Evolutionary conservation across 2,329 filamentous ascomycete genomes (phyloP), one percentile per base, ranked within the genome.

Genomic region (Magnaporthiopsis rhizophila): DNA sequence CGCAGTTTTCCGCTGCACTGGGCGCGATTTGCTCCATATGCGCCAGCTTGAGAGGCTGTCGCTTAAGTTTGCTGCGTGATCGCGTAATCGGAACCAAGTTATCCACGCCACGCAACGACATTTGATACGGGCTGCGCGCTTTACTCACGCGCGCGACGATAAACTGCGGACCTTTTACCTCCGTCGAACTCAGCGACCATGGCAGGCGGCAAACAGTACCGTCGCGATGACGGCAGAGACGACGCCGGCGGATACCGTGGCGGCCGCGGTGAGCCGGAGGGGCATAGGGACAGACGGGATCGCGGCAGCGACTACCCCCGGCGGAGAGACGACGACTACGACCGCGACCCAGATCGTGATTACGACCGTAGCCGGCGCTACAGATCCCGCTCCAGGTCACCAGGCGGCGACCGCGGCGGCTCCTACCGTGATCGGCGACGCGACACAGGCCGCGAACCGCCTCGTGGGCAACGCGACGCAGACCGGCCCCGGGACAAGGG

Each of bases 151-250:
- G 7, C 21, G 21, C 45, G 45, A 53, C 45, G 45, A n/a, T 18
- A 53, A 9, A 1, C n/a, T 11, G 0, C 8, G 8, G 7, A n/a
- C n/a, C 7, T n/a, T 53, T 21, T n/a, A 11, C 45, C 7, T 24
- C 8, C 45, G 6, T 8, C 18, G 21, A 11, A n/a, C n/a, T 24
- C 2, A 53, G 45, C 45, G 18, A 34, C 15, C 58, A 64, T 64
- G 63, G 59, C 59, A 13, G 63, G 59, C 24, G 34, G 66, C 61
- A 66, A 65, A 24, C 65, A 66, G n/a, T 61, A 64, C 21, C 66
- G 64, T 26, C 67, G 66, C 5, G 64, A 62, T n/a, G 66, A 68
- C 58, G 66, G 65, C 53, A 61, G 66, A 6, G 61, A 64, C 32
- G 38, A 56, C 18, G 38, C 60, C 11, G 45, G 58, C 62, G 45